These are phyloP conservation scores for Diutina siamensis DNA, from an alignment of 1,139 yeast genomes.

Conservation along the genomic window DNA sequence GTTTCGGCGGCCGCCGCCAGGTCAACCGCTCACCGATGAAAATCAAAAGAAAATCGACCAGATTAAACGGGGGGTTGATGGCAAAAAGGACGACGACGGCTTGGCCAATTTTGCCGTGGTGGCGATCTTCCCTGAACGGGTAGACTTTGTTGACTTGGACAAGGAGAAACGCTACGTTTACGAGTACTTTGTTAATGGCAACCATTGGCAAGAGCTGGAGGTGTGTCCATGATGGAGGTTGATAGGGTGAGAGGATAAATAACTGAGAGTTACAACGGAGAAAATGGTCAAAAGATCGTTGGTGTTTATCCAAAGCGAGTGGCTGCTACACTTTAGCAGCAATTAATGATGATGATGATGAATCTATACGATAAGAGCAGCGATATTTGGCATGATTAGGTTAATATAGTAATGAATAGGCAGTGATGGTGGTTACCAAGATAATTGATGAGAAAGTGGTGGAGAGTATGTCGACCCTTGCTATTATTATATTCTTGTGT, in stretches of 20 bases:
- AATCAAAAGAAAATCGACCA: slow-evolving; percentile 51
- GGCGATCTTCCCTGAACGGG: slow-evolving; percentile 58
- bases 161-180: slow-evolving; percentile 46
- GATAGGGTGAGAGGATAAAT: no score
- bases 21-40: slow-evolving; percentile 44
- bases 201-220: slow-evolving; percentile 71
- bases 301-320: no score
- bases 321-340: no score
- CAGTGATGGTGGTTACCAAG: not conserved
- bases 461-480: no score
- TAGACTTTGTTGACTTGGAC: slow-evolving; percentile 57
- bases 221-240: slow-evolving; percentile 72
- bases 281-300: no score
- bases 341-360: no score
- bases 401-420: not conserved
- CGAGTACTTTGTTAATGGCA: slow-evolving; percentile 12
- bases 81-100: slow-evolving; percentile 53
- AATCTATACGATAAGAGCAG: no score
- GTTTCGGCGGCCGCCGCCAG: slow-evolving; percentile 66
- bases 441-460: no score
- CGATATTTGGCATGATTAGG: no score
- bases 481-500: no score
- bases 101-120: slow-evolving; percentile 59
- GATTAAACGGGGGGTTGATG: slow-evolving; percentile 76
- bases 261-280: no score